These are phyloP conservation scores for Xylaria sp. DNA, from an alignment of 495 filamentous ascomycete genomes.

Conservation along the genomic window DNA sequence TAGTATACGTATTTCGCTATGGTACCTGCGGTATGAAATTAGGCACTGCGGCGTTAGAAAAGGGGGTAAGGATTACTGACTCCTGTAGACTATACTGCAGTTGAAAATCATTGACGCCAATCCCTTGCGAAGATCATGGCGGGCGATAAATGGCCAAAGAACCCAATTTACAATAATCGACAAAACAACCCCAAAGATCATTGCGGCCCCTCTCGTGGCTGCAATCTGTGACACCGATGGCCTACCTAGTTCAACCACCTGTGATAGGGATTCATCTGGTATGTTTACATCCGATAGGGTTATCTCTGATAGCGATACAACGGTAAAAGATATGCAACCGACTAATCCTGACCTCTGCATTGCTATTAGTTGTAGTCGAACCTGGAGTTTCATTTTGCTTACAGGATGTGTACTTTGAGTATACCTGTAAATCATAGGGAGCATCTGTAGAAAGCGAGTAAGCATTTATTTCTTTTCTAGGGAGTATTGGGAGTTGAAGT, in stretches of 20 bases:
- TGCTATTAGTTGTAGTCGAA: neutral
- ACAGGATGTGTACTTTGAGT: conserved; percentile 61
- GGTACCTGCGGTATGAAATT: conserved; percentile 44
- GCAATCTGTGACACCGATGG: conserved; percentile 50
- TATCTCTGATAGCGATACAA: conserved; percentile 15
- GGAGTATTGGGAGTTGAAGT: neutral
- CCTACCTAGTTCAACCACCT: conserved; percentile 42
- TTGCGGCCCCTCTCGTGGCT: conserved; percentile 55
- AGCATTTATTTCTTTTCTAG: neutral
- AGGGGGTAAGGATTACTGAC: conserved; percentile 28
- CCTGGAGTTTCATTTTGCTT: conserved; percentile 23
- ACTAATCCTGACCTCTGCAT: conserved; percentile 54
- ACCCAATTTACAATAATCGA: conserved; percentile 64
- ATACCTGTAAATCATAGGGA: conserved; percentile 64
- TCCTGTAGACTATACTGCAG: conserved; percentile 59
- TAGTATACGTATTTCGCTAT: conserved; percentile 67
- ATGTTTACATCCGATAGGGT: neutral
- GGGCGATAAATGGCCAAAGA: conserved; percentile 65
- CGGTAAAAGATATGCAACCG: conserved; percentile 60
- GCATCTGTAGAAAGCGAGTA: conserved; percentile 42
- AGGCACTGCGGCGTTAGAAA: neutral
- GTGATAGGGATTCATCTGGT: conserved; percentile 17
- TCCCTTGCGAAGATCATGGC: conserved; percentile 64
- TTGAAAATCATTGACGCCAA: conserved; percentile 62
- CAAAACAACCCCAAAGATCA: conserved; percentile 58